Percentiles rank a stretch among this genome's conserved stretches.
These are phyloP conservation scores for Lomentospora prolificans DNA, from an alignment of 2,329 filamentous ascomycete species.

Conservation along the genomic window DNA sequence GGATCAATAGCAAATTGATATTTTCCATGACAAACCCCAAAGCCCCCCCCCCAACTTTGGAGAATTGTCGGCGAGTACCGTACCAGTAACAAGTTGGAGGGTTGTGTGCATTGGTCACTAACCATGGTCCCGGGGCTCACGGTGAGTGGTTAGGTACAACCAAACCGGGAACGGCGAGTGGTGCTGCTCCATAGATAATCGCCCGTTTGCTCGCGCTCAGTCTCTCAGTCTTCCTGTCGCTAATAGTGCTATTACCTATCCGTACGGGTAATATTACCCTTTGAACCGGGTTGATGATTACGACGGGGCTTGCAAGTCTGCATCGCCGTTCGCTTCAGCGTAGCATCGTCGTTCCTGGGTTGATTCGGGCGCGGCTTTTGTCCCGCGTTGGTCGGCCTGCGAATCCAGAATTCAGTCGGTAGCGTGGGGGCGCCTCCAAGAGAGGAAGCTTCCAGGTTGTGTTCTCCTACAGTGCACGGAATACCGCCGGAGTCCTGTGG, in stretches of 20 bases:
- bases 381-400: neutral
- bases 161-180: too few species aligned
- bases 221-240: too few species aligned
- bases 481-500: too few species aligned
- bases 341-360: neutral
- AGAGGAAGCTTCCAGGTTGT: neutral
- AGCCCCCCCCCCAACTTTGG: neutral
- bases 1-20: neutral
- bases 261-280: too few species aligned
- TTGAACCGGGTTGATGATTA: too few species aligned
- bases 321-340: neutral
- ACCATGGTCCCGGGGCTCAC: neutral
- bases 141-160: neutral
- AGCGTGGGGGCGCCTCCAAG: neutral
- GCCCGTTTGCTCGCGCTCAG: too few species aligned
- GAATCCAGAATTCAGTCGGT: neutral
- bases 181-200: too few species aligned
- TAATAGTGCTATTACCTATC: too few species aligned
- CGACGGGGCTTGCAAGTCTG: neutral
- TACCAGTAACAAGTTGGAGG: neutral
- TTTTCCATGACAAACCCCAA: neutral
- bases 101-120: neutral
- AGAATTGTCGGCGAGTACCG: neutral
- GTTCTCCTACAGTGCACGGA: too few species aligned
- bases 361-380: neutral